Percentiles rank a stretch among this genome's conserved stretches.
Conservation (phyloP, 2,329 filamentous ascomycete species). For the Herpotrichia juniperi region DNA sequence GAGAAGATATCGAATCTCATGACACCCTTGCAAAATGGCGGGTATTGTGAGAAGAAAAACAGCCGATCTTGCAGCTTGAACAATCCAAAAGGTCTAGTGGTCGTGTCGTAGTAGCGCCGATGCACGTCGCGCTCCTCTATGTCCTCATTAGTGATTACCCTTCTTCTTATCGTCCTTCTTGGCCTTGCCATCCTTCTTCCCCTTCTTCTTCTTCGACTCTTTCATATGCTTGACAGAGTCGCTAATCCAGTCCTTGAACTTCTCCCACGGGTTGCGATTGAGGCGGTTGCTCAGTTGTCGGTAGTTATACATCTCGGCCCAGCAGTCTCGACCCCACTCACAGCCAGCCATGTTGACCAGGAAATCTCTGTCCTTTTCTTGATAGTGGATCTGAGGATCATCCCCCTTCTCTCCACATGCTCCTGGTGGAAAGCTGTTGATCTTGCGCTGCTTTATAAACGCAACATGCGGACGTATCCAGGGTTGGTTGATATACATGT, state of each 20-base stretch:
- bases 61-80: constrained; percentile 6
- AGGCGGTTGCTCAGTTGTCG: constrained; percentile 88
- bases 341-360: constrained; percentile 98
- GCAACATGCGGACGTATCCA: constrained; percentile 90
- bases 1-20: neutral
- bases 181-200: constrained; percentile 13
- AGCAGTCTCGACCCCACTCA: constrained; percentile 95
- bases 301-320: constrained; percentile 97
- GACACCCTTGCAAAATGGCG: constrained; percentile 6
- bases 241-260: constrained; percentile 56
- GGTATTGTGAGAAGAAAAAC: constrained; percentile 6
- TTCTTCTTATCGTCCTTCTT: constrained; percentile 10
- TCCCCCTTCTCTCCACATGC: constrained; percentile 82
- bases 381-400: constrained; percentile 82
- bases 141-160: constrained; percentile 16
- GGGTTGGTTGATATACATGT: constrained; percentile 87
- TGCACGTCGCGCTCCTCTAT: constrained; percentile 9
- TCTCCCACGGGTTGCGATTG: constrained; percentile 84
- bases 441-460: constrained; percentile 87
- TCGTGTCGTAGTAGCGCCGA: constrained; percentile 16
- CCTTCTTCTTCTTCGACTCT: constrained; percentile 31
- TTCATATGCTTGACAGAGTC: constrained; percentile 43
- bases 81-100: constrained; percentile 6
- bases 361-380: constrained; percentile 85
- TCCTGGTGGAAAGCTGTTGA: constrained; percentile 92